Percentiles rank a stretch among this genome's conserved stretches.
Evolutionary conservation across 2,329 filamentous ascomycete species (phyloP).

Genomic region (Penicillium capsulatum): DNA sequence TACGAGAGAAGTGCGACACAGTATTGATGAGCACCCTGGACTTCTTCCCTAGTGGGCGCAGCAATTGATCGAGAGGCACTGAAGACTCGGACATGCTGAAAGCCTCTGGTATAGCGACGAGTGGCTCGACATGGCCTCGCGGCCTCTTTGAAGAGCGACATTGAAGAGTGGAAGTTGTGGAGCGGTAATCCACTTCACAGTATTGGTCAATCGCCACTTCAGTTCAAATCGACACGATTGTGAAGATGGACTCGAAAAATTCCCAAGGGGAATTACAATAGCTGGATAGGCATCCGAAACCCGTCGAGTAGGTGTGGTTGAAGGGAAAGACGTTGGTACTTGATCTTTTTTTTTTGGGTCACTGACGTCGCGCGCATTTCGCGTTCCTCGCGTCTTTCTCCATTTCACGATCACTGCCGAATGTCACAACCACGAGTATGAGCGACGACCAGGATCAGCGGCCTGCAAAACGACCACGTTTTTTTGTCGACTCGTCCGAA

Average conservation of each 20-base stretch:
- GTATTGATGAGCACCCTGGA: slow-evolving; percentile 54
- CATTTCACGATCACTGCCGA: slow-evolving; percentile 3
- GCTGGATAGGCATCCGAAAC: too few relatives aligned
- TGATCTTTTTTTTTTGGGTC: slow-evolving; percentile 17
- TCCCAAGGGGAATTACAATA: too few relatives aligned
- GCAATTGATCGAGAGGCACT: slow-evolving; percentile 17
- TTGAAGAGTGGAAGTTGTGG: slow-evolving; percentile 10
- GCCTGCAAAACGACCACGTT: slow-evolving; percentile 59
- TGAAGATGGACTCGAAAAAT: background rate
- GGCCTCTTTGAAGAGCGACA: slow-evolving; percentile 22
- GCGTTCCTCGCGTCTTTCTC: slow-evolving; percentile 37
- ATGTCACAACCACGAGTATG: slow-evolving; percentile 17
- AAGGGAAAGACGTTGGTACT: too few relatives aligned
- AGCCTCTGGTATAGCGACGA: slow-evolving; percentile 2
- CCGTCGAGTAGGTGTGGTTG: too few relatives aligned
- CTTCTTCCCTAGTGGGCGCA: slow-evolving; percentile 39
- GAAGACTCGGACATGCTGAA: slow-evolving; percentile 25
- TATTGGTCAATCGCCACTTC: slow-evolving; percentile 17
- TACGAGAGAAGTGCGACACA: slow-evolving; percentile 58
- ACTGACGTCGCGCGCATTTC: slow-evolving; percentile 31
- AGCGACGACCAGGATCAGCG: slow-evolving; percentile 46
- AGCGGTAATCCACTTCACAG: slow-evolving; percentile 17
- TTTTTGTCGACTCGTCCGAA: slow-evolving; percentile 53
- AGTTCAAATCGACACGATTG: too few relatives aligned
- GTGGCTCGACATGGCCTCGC: slow-evolving; percentile 20